These are phyloP conservation scores for Clathrus columnatus DNA, from an alignment of 768 basidiomycete genomes.

Conservation along the genomic window DNA sequence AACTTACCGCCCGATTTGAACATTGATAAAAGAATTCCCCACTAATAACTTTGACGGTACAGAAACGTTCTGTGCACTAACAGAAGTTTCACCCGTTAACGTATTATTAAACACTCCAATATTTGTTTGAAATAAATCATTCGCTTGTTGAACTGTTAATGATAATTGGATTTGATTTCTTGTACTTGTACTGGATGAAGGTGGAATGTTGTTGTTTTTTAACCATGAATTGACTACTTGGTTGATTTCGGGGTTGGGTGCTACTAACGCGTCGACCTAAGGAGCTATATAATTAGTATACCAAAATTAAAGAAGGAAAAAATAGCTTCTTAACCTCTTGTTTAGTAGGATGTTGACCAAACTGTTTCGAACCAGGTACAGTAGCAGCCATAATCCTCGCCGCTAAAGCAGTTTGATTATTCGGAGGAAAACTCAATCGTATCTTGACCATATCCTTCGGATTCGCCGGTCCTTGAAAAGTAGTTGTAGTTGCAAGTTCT, in stretches of 20 bases:
- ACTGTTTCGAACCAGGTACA: conserved; percentile 26
- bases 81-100: conserved; percentile 18
- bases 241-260: conserved; percentile 2
- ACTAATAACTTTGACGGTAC: no score
- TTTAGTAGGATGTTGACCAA: conserved; percentile 26
- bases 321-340: conserved; percentile 20
- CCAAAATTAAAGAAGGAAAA: background rate
- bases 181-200: conserved; percentile 2
- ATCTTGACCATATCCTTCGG: no score
- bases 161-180: conserved; percentile 28
- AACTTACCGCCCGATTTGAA: conserved; percentile 20
- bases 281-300: background rate
- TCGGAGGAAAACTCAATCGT: no score
- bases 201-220: background rate
- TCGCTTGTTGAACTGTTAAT: conserved; percentile 26
- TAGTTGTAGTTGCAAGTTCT: no score
- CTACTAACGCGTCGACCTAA: conserved; percentile 10
- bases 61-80: conserved; percentile 27
- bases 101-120: conserved; percentile 27
- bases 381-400: no score
- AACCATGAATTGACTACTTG: conserved; percentile 10
- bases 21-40: conserved; percentile 14
- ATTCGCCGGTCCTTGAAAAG: no score
- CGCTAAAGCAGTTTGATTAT: no score
- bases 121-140: conserved; percentile 26